These are phyloP conservation scores for Apiospora aurea DNA, from an alignment of 2,329 filamentous ascomycete genomes.

Conservation along the genomic window DNA sequence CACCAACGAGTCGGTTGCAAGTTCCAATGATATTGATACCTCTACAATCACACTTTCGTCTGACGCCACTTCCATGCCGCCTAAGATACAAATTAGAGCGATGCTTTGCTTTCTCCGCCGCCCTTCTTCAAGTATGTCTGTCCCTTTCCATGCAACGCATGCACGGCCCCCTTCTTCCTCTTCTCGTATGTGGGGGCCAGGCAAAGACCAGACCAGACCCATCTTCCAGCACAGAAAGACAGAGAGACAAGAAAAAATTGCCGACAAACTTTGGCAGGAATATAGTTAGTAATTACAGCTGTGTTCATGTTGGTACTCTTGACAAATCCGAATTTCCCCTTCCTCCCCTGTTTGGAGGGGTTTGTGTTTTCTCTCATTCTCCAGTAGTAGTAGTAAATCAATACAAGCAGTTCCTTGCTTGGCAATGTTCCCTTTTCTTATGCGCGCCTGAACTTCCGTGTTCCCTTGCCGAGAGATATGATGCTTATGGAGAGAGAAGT, in stretches of 20 bases:
- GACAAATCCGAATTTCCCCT: slow-evolving; percentile 12
- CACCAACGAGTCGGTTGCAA: background rate
- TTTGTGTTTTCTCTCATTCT: background rate
- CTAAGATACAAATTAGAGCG: background rate
- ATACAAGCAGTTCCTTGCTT: slow-evolving; percentile 14
- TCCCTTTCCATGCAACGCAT: background rate
- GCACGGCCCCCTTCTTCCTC: background rate
- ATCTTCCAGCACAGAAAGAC: background rate
- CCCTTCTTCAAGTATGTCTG: background rate
- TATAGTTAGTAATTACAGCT: slow-evolving; percentile 22
- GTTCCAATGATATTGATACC: slow-evolving; percentile 18
- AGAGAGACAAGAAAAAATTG: slow-evolving; percentile 17
- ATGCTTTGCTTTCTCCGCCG: background rate
- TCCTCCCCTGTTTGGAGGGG: background rate
- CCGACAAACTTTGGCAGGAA: slow-evolving; percentile 21
- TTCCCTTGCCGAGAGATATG: slow-evolving; percentile 23
- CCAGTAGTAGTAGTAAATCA: slow-evolving; percentile 11
- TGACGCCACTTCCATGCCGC: background rate
- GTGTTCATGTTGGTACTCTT: slow-evolving; percentile 12
- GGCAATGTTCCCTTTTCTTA: background rate
- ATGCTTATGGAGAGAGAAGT: slow-evolving; percentile 1
- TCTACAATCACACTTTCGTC: background rate
- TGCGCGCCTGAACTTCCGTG: slow-evolving; percentile 28
- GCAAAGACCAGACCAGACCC: background rate
- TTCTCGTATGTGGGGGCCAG: background rate